Evolutionary conservation across 129 eudicot species (phyloP), one percentile per base, ranked within the genome.

Genomic region (Flaveria bidentis): DNA sequence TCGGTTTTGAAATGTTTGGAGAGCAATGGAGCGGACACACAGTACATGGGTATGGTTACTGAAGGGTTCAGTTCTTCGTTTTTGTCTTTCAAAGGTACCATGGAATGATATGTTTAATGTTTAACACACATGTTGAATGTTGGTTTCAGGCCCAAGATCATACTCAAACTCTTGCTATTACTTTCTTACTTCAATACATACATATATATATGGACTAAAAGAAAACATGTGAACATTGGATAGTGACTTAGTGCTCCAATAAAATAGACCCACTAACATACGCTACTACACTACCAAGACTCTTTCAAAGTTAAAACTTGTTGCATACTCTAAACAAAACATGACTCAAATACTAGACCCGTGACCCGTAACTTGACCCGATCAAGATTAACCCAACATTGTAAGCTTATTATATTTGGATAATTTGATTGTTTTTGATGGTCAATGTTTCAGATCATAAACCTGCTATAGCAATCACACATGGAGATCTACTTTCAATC

Each of bases 401-500:
- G 16, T 52, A 46, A 23, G 20, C 13, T 49, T 84, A 30, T 66
- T 42, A 17, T 46, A 28, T 64, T 1, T 84, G 55, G 15, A 39
- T 64, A 67, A 50, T 26, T 26, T 71, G 18, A 15, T 26, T 17
- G 10, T 1, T 45, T 80, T 10, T 49, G 28, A 49, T 73, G 2
- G 1, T 72, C 23, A 26, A 17, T 61, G 69, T 71, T 41, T 71
- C 84, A 93, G 98, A 93, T 85, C 97, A 93, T 72, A 93, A 90
- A 78, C 98, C 98, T 73, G 92, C 75, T 49, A 80, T 93, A 73
- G 98, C 86, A 60, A 85, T 93, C 69, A 93, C 98, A 57, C 96
- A 90, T 66, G 98, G 97, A 75, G 98, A 93, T 84, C 69, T 93
- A 75, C 91, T 93, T 63, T 63, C 92, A 50, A 69, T 76, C 12